These are phyloP conservation scores for Ceratobasidium sp. DNA, from an alignment of 1,284 basidiomycete species.

Conservation along the genomic window DNA sequence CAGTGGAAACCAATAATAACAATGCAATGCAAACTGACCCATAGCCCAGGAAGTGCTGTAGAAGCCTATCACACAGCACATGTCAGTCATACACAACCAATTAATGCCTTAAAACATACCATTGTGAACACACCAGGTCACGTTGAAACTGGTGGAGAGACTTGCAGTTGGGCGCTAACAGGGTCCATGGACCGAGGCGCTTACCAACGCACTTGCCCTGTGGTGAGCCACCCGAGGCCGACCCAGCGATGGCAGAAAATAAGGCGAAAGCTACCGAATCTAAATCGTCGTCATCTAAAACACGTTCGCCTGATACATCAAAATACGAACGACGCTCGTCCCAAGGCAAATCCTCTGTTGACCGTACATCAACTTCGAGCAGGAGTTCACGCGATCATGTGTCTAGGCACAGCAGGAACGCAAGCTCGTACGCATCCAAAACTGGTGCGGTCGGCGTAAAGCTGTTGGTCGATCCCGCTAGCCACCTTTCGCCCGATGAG, in stretches of 20 bases:
- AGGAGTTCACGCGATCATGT: not conserved
- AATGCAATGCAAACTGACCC: not conserved
- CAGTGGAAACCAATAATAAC: not conserved
- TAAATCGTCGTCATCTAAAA: not conserved
- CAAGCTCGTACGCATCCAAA: conserved; percentile 9
- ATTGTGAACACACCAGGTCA: not conserved
- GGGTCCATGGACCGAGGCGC: not conserved
- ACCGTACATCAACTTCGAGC: not conserved
- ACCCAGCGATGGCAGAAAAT: not conserved
- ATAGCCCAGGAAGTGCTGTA: not conserved
- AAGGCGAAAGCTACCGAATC: not conserved
- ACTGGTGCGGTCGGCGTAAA: not conserved
- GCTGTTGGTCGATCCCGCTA: not conserved
- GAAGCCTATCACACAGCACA: not conserved
- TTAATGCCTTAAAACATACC: not conserved
- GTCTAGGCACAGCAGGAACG: not conserved
- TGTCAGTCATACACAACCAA: not conserved
- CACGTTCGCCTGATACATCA: not conserved
- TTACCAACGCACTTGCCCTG: conserved; percentile 4
- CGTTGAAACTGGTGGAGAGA: not conserved
- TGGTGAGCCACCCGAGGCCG: not conserved
- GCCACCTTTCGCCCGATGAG: conserved; percentile 5
- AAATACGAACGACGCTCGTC: not conserved
- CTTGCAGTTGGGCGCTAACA: not conserved
- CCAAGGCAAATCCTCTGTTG: not conserved